Conservation (phyloP, 768 basidiomycete genomes). For the Rhizopogon vinicolor region DNA sequence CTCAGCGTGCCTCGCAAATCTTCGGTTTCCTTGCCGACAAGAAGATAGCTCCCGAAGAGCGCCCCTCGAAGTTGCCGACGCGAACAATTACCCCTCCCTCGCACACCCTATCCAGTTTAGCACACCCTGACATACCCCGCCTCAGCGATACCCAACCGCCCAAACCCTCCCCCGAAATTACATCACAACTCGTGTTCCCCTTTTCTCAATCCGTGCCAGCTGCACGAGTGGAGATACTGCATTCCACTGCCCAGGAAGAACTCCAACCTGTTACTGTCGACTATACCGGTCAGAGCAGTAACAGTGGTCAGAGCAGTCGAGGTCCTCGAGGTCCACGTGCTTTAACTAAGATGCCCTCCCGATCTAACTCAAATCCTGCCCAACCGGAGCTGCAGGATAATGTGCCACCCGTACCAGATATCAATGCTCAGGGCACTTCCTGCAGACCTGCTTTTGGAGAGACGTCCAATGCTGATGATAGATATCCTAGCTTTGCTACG, state of each 20-base stretch:
- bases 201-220: constrained; percentile 4
- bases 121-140: constrained; percentile 2
- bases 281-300: constrained; percentile 20
- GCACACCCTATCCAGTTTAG: constrained; percentile 27
- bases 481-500: background rate
- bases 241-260: constrained; percentile 1
- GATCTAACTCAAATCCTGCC: constrained; percentile 17
- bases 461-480: constrained; percentile 11
- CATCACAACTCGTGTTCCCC: constrained; percentile 3
- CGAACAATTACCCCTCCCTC: constrained; percentile 21
- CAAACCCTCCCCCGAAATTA: constrained; percentile 7
- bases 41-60: constrained; percentile 33
- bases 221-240: constrained; percentile 4
- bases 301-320: constrained; percentile 28
- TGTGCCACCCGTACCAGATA: constrained; percentile 1
- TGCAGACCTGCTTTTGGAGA: constrained; percentile 7
- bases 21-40: constrained; percentile 65
- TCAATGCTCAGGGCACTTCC: background rate
- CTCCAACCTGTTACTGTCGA: constrained; percentile 3
- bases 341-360: constrained; percentile 28
- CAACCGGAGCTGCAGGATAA: constrained; percentile 8
- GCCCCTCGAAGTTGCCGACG: constrained; percentile 28
- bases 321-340: constrained; percentile 41
- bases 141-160: constrained; percentile 19
- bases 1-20: constrained; percentile 69